Evolutionary conservation across 2,329 filamentous ascomycete genomes (phyloP), one percentile per base, ranked within the genome.

Genomic region (Cephalotrichum gorgonifer): DNA sequence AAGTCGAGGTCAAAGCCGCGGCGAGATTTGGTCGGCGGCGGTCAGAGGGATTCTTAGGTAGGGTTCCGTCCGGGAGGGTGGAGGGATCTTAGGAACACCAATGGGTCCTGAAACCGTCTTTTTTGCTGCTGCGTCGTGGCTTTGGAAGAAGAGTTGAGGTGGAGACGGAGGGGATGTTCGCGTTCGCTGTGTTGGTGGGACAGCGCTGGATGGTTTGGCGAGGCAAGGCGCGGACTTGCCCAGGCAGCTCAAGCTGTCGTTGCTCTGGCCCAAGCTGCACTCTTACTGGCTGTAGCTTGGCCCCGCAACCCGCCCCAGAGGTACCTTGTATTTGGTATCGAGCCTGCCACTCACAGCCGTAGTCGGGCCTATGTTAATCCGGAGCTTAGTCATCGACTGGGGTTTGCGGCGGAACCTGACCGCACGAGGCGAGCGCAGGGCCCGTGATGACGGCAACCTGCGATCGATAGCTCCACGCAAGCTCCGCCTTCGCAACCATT

Each of bases 161-260:
- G 35, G 35, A 17, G 35, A 39, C 11, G 11, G 25, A 43, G 41
- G 12, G 9, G 41, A 43, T 43, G 23, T 15, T 38, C 30, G 44
- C 26, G 33, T 20, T 31, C 25, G 44, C 26, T 47, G 30, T 30
- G 22, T 47, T 47, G 22, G n/a, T 11, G 35, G 41, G 7, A n/a
- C 23, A 17, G 14, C 4, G 9, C 20, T 23, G 27, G 30, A n/a
- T 12, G 35, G 17, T 6, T 6, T 30, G 6, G 28, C 6, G 6
- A 12, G 20, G 43, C 46, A 33, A 48, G 46, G 46, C 46, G 46
- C 38, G 17, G 38, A 48, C 46, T 42, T 28, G 25, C 35, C 43
- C 46, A 48, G 46, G 46, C 46, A 48, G 46, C 46, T 48, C 38
- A 43, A 48, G 46, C 46, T 48, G 46, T 48, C 46, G 46, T 48